Base-by-base conservation (phyloP, 768 basidiomycete species). In the Hypholoma sublateritium region DNA sequence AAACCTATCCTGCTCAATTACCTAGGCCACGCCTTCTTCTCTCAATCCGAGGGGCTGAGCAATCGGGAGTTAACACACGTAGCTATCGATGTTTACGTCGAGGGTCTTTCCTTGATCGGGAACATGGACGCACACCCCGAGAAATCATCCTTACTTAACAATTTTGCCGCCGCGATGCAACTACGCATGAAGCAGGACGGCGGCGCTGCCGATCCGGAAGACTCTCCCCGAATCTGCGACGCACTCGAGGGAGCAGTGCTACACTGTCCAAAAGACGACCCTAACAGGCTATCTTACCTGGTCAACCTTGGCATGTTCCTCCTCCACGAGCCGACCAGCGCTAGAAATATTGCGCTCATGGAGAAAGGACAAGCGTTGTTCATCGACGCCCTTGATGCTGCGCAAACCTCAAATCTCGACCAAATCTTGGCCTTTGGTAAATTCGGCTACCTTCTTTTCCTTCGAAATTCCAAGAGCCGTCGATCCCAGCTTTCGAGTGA, bases 21-120 rank as follows among this genome's bases (percentile, higher is more conserved):
- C 32, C 58, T 59, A 17, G 58, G 41, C 2, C 42, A 55, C 12
- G 45, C 41, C n/a, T 50, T 55, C 9, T 55, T 50, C 25, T 5
- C 32, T 13, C 47, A 37, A 6, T 9, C 28, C 5, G 25, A 36
- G 32, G 34, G 25, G n/a, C 6, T 19, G 36, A 16, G 24, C 12
- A 36, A 32, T 14, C 25, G 36, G 11, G 34, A 25, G 8, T 19
- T 42, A 5, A 44, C 50, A 12, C 14, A 35, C 14, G 43, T 25
- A n/a, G 50, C 56, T 3, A 41, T 46, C 5, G 32, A 19, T n/a
- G 21, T 36, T 14, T 57, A 55, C 17, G 48, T 46, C 12, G 41
- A 45, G 17, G 48, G 48, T 13, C 25, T 59, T 9, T 14, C 17
- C 7, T 28, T 50, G 17, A 34, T 55, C 14, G 13, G 22, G 4